Evolutionary conservation across 2,329 filamentous ascomycete species (phyloP), one percentile per base, ranked within the genome.

Genomic region (Coniochaeta ligniaria): DNA sequence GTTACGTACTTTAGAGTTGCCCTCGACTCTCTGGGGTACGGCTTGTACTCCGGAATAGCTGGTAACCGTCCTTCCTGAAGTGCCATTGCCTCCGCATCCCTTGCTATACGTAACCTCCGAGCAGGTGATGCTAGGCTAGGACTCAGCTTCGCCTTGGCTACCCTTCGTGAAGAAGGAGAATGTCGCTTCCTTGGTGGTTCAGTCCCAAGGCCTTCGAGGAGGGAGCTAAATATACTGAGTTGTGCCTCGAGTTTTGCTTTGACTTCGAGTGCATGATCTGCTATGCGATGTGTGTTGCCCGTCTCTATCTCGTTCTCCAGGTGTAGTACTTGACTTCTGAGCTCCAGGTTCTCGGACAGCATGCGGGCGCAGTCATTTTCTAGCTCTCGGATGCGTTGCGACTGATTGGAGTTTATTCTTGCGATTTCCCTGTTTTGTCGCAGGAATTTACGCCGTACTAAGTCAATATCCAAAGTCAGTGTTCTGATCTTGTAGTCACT

Each of bases 341-440:
- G 80, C 59, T 86, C 81, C 60, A 94, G 81, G 70, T 95, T 95
- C 66, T 95, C 90, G n/a, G 88, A 86, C 26, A 93, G 79, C 64
- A 93, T 82, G 57, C 86, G 85, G 45, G 88, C 86, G 63, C 85
- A 87, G 73, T 96, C 90, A 70, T 87, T 85, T 70, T 94, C 90
- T 61, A 95, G 81, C 64, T 81, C 84, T 62, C 90, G 86, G 67
- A 95, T 93, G 65, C 88, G 87, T 35, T 91, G 80, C 35, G 89
- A 90, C 72, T 93, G 89, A 58, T 83, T 82, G 26, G 90, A 91
- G 75, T 96, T 95, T 68, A 83, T 85, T 71, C 87, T 86, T 64
- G 90, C 90, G 64, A 95, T 88, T 69, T 95, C 91, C 74, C 90
- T 84, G 72, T 96, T 96, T 72, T 95, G 91, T 60, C 91, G 84